A percentile compares a stretch with the other conserved stretches of the same genome.
These are phyloP conservation scores for Trebouxia sp. DNA, from an alignment of 139 green algal species.

Conservation along the genomic window DNA sequence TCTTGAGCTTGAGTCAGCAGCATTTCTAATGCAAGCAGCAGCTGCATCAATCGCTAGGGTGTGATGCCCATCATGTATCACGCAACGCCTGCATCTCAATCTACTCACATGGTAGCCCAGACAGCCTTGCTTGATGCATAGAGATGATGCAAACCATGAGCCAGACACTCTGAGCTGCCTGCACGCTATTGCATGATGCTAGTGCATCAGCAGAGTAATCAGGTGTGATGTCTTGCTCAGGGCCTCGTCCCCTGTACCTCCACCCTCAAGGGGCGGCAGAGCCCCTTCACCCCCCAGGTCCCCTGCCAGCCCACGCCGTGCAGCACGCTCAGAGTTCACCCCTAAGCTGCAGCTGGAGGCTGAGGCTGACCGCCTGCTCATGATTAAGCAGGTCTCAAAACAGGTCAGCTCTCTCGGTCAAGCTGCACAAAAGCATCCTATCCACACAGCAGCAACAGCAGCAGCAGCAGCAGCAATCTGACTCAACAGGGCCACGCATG, in stretches of 20 bases:
- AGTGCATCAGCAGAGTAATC: too few relatives aligned
- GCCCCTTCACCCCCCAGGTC: not conserved
- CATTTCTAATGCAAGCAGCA: too few relatives aligned
- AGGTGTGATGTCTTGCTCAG: not conserved
- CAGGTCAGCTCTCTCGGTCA: slow-evolving; percentile 18
- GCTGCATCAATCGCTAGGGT: too few relatives aligned
- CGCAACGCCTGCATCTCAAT: too few relatives aligned
- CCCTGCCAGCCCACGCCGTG: not conserved
- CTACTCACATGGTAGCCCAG: too few relatives aligned
- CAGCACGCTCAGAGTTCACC: slow-evolving; percentile 18
- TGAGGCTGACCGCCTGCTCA: slow-evolving; percentile 66
- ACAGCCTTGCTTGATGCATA: too few relatives aligned
- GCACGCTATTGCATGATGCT: too few relatives aligned
- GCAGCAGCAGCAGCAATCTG: not conserved
- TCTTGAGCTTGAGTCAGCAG: too few relatives aligned
- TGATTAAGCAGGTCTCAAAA: slow-evolving; percentile 52
- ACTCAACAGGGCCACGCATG: not conserved
- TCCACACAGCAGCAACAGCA: not conserved
- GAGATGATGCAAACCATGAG: too few relatives aligned
- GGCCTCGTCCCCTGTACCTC: not conserved
- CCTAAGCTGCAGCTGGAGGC: slow-evolving; percentile 52
- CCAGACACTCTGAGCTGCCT: too few relatives aligned
- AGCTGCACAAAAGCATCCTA: too few relatives aligned
- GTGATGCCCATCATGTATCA: too few relatives aligned
- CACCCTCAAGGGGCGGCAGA: not conserved